Percentiles rank a stretch among this genome's conserved stretches.
phyloP scores from a whole-genome alignment of 805 yeast species.

The Nakazawaea anatomiae region DNA sequence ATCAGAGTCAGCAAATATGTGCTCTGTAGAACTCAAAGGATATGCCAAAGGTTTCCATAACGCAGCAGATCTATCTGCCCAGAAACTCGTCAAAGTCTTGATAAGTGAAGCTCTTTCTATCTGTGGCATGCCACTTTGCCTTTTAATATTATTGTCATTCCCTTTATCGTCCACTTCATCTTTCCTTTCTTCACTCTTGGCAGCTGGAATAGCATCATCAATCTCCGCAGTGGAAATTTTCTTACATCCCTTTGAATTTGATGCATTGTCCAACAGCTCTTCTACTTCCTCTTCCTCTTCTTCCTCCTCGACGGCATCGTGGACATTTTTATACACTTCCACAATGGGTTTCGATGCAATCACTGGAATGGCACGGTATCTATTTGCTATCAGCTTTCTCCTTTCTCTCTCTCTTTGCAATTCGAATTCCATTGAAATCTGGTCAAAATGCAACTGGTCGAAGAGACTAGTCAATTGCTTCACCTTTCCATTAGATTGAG shows the following conservation, averaged over 20 bases:
- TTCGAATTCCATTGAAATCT: slow-evolving; percentile 79
- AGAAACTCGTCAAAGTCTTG: slow-evolving; percentile 80
- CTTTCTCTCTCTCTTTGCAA: slow-evolving; percentile 80
- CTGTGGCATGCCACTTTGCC: slow-evolving; percentile 22
- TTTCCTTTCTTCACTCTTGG: neutral
- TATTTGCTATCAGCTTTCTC: slow-evolving; percentile 47
- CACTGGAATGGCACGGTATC: slow-evolving; percentile 65
- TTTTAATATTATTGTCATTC: slow-evolving; percentile 10
- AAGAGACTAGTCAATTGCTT: slow-evolving; percentile 60
- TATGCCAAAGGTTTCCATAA: slow-evolving; percentile 90
- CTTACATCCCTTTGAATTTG: neutral
- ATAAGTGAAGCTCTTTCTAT: slow-evolving; percentile 74
- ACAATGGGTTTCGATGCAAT: slow-evolving; percentile 80
- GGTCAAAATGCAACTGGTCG: slow-evolving; percentile 74
- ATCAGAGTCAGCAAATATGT: slow-evolving; percentile 88
- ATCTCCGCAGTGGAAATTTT: neutral
- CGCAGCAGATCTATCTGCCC: slow-evolving; percentile 97
- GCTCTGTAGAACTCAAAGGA: slow-evolving; percentile 77
- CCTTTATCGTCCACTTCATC: slow-evolving; percentile 5
- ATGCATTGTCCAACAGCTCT: slow-evolving; percentile 33
- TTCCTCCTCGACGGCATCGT: slow-evolving; percentile 66
- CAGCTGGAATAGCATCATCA: neutral
- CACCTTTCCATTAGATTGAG: slow-evolving; percentile 36
- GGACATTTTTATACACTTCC: slow-evolving; percentile 81
- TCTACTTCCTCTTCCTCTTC: slow-evolving; percentile 12